Base-by-base conservation (phyloP, 78 protist genomes). In the Polysphondylium violaceum region DNA sequence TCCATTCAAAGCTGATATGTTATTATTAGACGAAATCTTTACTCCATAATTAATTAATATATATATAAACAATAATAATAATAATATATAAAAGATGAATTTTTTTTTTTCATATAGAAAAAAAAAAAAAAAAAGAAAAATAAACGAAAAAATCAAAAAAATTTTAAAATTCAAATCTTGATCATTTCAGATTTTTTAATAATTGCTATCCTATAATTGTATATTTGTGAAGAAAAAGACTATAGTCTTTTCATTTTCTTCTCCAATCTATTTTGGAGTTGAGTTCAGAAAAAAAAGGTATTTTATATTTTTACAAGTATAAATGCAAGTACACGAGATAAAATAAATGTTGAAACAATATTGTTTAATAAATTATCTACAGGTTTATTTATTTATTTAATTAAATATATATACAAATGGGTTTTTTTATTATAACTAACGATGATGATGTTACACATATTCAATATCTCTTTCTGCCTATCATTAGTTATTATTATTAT, bases 11-110 rank as follows among this genome's bases (percentile, higher is more conserved):
- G 31, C 76, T 2, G 88, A 79, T 55, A 38, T 79, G 25, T 23
- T 79, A 27, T 55, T 79, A 51, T 38, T 47, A 64, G 88, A 79
- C 9, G 76, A 67, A 55, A 12, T 23, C 7, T n/a, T 41, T 68
- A 25, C 8, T 38, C 47, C 60, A 68, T 68, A n/a, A 33, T 6
- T 11, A 55, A 55, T 1, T 0, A 6, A 9, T 23, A 50, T 50
- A 50, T 50, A 19, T 50, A 50, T 50, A 50, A 12, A 50, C 17
- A 50, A 50, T 50, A 50, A 50, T 50, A 14, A 47, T 11, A 12
- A 47, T 2, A 50, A 50, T 50, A 50, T 19, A 19, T 50, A 19
- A 50, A 50, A 19, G 17, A 50, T 50, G 12, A 19, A 2, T 50
- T 19, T 50, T 19, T 50, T 7, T 47, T 47, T 7, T 47, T 47